phyloP scores from a whole-genome alignment of 2,329 filamentous ascomycete species.

The Lasiodiplodia sp. region DNA sequence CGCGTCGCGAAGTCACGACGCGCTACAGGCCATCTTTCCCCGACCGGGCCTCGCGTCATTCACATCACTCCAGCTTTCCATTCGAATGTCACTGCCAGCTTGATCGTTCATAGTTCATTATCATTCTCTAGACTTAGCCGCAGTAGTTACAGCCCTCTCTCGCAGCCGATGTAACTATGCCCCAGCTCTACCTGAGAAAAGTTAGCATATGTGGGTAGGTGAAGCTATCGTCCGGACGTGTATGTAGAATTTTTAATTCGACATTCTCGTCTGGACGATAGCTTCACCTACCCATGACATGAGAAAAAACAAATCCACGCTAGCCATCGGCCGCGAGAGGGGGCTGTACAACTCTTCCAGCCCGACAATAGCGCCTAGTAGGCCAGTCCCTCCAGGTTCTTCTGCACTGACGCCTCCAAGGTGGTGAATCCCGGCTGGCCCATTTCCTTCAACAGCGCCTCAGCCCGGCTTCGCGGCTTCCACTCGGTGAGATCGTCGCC shows the following conservation, averaged over 20 bases:
- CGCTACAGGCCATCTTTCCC: neutral
- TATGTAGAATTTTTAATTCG: no score
- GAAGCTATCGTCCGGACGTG: no score
- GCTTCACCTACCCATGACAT: no score
- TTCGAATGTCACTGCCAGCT: neutral
- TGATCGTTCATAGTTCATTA: neutral
- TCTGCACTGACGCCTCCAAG: slow-evolving; percentile 23
- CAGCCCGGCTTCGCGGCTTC: slow-evolving; percentile 2
- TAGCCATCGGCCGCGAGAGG: no score
- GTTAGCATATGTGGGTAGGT: no score
- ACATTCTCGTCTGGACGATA: no score
- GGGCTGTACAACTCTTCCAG: neutral
- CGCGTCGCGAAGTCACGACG: slow-evolving; percentile 3
- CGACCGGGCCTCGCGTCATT: neutral
- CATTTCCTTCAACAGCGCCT: slow-evolving; percentile 25
- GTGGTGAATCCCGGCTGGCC: slow-evolving; percentile 25
- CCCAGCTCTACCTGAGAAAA: no score
- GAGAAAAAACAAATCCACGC: no score
- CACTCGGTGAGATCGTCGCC: slow-evolving; percentile 21
- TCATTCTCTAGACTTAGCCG: neutral
- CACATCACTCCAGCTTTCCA: neutral
- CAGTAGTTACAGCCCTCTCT: neutral
- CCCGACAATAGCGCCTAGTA: neutral
- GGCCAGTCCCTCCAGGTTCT: slow-evolving; percentile 12
- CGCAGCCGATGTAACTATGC: no score